A percentile compares a stretch with the other conserved stretches of the same genome.
Conservation (phyloP, 352 stramenopile genomes). For the Pythium periplocum region DNA sequence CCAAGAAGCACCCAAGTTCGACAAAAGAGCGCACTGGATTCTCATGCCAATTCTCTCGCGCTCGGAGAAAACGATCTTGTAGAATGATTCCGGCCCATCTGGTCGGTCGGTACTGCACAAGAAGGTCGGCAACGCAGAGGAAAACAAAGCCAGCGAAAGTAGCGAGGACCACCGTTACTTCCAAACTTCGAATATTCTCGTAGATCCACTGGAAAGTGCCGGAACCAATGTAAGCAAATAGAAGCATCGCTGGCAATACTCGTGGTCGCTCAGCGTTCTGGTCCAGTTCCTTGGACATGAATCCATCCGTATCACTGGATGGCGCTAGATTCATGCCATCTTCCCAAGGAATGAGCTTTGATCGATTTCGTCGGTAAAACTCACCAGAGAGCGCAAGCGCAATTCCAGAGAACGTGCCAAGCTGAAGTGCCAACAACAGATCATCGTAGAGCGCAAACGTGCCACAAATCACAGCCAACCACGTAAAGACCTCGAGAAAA, state of each 20-base stretch:
- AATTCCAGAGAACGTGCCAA: constrained; percentile 81
- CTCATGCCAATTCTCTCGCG: constrained; percentile 62
- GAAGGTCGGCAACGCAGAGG: constrained; percentile 69
- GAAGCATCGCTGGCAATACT: constrained; percentile 44
- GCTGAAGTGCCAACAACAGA: constrained; percentile 65
- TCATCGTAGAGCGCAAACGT: constrained; percentile 83
- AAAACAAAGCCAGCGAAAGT: constrained; percentile 82
- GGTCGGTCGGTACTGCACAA: constrained; percentile 33
- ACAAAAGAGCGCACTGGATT: constrained; percentile 82
- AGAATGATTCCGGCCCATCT: constrained; percentile 73
- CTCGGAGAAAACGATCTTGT: constrained; percentile 77
- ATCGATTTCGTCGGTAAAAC: constrained; percentile 62
- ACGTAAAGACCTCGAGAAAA: constrained; percentile 81
- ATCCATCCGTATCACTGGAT: constrained; percentile 3
- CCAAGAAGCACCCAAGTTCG: constrained; percentile 79
- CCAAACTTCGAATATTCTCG: constrained; percentile 79
- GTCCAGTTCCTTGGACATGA: constrained; percentile 4
- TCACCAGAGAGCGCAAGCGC: constrained; percentile 73
- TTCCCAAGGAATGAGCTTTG: constrained; percentile 48
- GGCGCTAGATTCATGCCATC: constrained; percentile 3
- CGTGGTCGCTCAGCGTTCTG: constrained; percentile 19
- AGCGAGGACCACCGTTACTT: constrained; percentile 72
- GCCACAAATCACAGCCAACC: constrained; percentile 70
- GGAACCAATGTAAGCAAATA: constrained; percentile 83
- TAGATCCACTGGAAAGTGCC: constrained; percentile 88